These are phyloP conservation scores for Flaveria floridana DNA, from an alignment of 140 eudicot species.

Conservation along the genomic window DNA sequence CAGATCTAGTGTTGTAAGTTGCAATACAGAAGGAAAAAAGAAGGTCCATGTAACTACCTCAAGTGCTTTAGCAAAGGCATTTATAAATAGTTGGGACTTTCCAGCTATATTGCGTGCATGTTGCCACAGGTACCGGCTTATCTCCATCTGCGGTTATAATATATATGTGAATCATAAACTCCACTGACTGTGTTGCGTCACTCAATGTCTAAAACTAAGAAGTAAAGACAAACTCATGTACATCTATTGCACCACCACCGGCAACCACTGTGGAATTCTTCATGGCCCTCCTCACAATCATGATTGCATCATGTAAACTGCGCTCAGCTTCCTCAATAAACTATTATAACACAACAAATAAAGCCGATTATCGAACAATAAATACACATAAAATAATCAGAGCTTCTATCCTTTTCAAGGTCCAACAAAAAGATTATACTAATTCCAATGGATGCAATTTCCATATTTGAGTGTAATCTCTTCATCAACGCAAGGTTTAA, in stretches of 20 bases:
- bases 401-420: neutral
- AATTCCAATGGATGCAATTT: neutral
- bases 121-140: slow-evolving; percentile 89
- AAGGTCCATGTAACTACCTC: slow-evolving; percentile 55
- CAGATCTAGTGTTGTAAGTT: slow-evolving; percentile 4
- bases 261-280: slow-evolving; percentile 97
- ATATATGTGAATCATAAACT: slow-evolving; percentile 1
- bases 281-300: slow-evolving; percentile 96
- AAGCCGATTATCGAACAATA: neutral
- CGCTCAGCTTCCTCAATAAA: slow-evolving; percentile 99
- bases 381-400: slow-evolving; percentile 1
- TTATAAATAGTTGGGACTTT: slow-evolving; percentile 94
- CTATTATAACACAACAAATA: slow-evolving; percentile 36
- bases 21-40: slow-evolving; percentile 3
- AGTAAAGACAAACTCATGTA: slow-evolving; percentile 42
- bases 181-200: neutral
- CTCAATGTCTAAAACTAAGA: neutral
- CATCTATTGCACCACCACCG: slow-evolving; percentile 99
- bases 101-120: slow-evolving; percentile 98
- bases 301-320: slow-evolving; percentile 98
- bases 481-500: neutral
- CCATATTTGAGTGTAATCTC: neutral
- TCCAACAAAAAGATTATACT: neutral
- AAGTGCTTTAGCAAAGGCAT: slow-evolving; percentile 94
- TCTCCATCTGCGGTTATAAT: slow-evolving; percentile 69